These are phyloP conservation scores for Aegilops sharonensis DNA, from an alignment of 176 grass and related monocot genomes.

Conservation along the genomic window DNA sequence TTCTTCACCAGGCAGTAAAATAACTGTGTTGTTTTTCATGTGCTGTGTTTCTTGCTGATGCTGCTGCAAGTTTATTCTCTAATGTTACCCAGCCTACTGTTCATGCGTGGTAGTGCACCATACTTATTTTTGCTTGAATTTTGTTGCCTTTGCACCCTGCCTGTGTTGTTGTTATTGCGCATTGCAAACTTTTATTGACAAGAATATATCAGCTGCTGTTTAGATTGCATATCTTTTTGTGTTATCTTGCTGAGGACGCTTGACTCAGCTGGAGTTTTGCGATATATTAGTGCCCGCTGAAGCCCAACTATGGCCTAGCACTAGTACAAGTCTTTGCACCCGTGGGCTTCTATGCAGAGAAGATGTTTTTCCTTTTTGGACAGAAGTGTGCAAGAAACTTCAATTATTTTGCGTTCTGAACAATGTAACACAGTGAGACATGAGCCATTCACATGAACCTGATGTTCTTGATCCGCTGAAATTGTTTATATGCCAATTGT, in stretches of 20 bases:
- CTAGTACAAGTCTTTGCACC: background rate
- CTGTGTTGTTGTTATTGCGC: background rate
- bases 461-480: background rate
- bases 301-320: background rate
- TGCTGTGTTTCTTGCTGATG: background rate
- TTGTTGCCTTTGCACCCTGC: background rate
- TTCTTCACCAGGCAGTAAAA: conserved; percentile 13
- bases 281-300: background rate
- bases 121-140: background rate
- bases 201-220: background rate
- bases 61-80: background rate
- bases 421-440: background rate
- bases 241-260: background rate
- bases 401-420: background rate
- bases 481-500: background rate
- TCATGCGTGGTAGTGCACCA: background rate
- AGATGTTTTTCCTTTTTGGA: background rate
- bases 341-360: background rate
- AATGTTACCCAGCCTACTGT: background rate
- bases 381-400: background rate
- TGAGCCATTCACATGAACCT: no score
- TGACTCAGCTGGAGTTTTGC: background rate
- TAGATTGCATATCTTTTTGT: background rate
- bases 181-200: background rate
- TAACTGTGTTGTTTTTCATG: background rate